Base-by-base conservation (phyloP, 495 filamentous ascomycete species). In the Daldinia vernicosa region DNA sequence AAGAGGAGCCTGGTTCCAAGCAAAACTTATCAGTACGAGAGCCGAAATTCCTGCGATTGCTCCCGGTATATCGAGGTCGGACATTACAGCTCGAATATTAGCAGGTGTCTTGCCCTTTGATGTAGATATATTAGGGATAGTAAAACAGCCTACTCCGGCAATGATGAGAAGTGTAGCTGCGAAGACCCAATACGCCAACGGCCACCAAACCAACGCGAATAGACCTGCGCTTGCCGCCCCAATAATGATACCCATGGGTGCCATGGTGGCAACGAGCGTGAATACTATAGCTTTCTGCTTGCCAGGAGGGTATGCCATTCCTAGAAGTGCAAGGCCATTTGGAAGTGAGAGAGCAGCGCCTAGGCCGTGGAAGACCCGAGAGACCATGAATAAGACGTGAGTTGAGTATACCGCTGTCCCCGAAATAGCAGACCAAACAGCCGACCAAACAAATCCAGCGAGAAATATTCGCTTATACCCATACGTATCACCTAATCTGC, bases 381-480 rank as follows among this genome's bases (percentile, higher is more conserved):
- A 80, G 35, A 80, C 74, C 27, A 83, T 77, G 67, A 85, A 87
- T 19, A 89, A 72, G 22, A 76, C 68, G 50, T 78, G 72, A 19
- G 62, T 72, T 28, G 72, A 75, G 26, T 78, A 76, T 17, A 68
- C 50, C 9, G 76, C 77, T 57, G 88, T 80, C 26, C 89, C 90
- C 0, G 84, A 85, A 15, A 90, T 66, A 1, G 86, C 70, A 2
- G 87, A 86, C 89, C 88, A 92, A 17, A 89, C 47, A 1, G 81
- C 77, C 51, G 88, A 87, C 89, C 89, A 92, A n/a, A 81, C 52
- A 65, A 84, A 90, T 0, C 89, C 90, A 19, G 83, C 64, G 12
- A 88, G 76, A 55, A 92, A 89, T 71, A 92, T 75, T 1, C 80
- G 77, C 55, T 89, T 87, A 74, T 91, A 85, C 12, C 90, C 90